Evolutionary conservation across 2,329 filamentous ascomycete species (phyloP), one percentile per base, ranked within the genome.

Genomic region (Clarireedia monteithiana): DNA sequence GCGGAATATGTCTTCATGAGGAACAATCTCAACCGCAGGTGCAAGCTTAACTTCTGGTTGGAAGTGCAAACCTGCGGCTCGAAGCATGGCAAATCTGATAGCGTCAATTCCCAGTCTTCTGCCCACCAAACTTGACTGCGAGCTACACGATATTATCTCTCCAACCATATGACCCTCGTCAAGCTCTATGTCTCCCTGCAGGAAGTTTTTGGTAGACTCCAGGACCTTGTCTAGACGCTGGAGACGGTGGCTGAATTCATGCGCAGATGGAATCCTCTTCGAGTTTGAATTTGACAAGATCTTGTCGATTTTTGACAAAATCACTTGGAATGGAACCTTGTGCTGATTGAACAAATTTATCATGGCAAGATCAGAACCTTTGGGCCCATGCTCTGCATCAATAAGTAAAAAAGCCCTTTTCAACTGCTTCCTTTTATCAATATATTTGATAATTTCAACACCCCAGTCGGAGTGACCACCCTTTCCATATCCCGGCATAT

Each of bases 401-500:
- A 89, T 71, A 2, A 89, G 75, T 39, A 89, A 69, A 64, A 86
- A 89, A 0, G 79, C 80, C 53, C 82, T 61, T 68, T 73, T 67
- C 64, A 80, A 62, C 72, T 88, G 81, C 64, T 78, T 82, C 59
- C 85, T 75, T 45, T 75, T 73, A 60, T 75, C 73, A 34, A 89
- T 68, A 70, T 86, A 88, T 67, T 86, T 87, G 73, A 87, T 74
- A 58, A 87, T 85, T 68, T 88, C 81, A 24, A 69, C 66, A 0
- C 85, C 85, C 84, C 85, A 88, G 63, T 81, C 79, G 7, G 74
- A 68, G 36, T 77, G 71, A 64, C 80, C 83, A 1, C 78, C 83
- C 56, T 80, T 77, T 4, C 85, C 85, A 65, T 89, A 89, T 0
- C 85, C 85, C 1, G 85, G 86, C 79, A 86, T 86, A 68, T 89